Evolutionary conservation across 495 filamentous ascomycete species (phyloP).

Genomic region (Aspergillus conjunctus): DNA sequence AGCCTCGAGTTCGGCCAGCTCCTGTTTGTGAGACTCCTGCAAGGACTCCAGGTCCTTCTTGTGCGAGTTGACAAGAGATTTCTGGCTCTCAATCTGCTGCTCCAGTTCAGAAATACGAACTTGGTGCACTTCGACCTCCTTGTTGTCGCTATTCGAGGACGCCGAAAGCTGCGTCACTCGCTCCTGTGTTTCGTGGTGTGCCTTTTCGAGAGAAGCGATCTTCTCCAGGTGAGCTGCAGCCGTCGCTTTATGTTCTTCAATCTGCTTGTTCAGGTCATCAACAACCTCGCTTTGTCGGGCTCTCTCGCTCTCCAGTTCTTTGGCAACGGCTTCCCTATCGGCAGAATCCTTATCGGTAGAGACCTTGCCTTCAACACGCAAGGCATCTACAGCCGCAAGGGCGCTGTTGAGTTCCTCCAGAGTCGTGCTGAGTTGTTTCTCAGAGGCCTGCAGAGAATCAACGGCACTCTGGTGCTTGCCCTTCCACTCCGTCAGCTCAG

Average conservation of each 20-base stretch:
- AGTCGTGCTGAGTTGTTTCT: slow-evolving; percentile 70
- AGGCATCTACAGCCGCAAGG: slow-evolving; percentile 46
- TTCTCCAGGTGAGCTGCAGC: slow-evolving; percentile 63
- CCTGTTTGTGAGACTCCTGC: slow-evolving; percentile 54
- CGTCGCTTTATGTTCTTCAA: slow-evolving; percentile 76
- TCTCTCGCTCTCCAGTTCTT: slow-evolving; percentile 54
- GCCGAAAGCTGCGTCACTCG: slow-evolving; percentile 53
- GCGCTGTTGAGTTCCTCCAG: slow-evolving; percentile 69
- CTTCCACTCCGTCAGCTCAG: slow-evolving; percentile 75
- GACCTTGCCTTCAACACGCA: slow-evolving; percentile 45
- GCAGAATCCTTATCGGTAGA: slow-evolving; percentile 36
- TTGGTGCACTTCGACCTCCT: slow-evolving; percentile 53
- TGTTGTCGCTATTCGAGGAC: slow-evolving; percentile 30
- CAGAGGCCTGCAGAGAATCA: slow-evolving; percentile 70
- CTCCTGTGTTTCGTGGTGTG: slow-evolving; percentile 59
- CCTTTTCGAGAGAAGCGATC: slow-evolving; percentile 66
- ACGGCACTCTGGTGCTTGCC: slow-evolving; percentile 70
- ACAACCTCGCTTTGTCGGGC: slow-evolving; percentile 66
- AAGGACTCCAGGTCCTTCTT: slow-evolving; percentile 55
- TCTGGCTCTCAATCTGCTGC: slow-evolving; percentile 55
- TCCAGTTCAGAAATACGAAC: slow-evolving; percentile 59
- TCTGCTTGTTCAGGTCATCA: slow-evolving; percentile 66
- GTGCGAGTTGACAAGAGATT: slow-evolving; percentile 55
- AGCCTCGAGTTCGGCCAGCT: slow-evolving; percentile 51
- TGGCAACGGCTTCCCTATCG: slow-evolving; percentile 48